Conservation (phyloP, 2,329 filamentous ascomycete species). For the Apiospora marii region DNA sequence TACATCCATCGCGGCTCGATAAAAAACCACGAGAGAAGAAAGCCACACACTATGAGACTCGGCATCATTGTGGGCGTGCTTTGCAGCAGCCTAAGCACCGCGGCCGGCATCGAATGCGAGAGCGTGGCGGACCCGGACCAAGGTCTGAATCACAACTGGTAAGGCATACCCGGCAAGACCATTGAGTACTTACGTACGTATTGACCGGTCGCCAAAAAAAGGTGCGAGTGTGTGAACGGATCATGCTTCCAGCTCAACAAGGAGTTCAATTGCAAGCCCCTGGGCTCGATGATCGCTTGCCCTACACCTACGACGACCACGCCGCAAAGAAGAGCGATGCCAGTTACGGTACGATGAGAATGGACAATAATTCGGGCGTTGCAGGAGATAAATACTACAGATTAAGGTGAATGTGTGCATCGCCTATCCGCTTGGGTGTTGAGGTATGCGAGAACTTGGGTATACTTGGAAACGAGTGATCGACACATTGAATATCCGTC, state of each 20-base stretch:
- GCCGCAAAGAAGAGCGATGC: not conserved
- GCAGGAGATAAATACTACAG: not conserved
- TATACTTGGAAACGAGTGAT: too few relatives aligned
- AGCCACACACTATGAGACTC: not conserved
- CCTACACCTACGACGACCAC: not conserved
- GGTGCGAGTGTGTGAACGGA: constrained; percentile 1
- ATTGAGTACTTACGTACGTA: not conserved
- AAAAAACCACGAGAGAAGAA: not conserved
- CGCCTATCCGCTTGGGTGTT: not conserved
- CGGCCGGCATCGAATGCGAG: not conserved
- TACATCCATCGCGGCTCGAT: not conserved
- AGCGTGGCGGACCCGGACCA: not conserved
- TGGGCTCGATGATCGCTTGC: not conserved
- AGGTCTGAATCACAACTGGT: constrained; percentile 1
- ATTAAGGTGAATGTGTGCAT: not conserved
- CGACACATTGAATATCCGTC: too few relatives aligned
- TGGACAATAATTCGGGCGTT: not conserved
- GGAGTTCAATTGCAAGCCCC: constrained; percentile 8
- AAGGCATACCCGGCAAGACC: not conserved
- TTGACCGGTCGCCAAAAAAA: not conserved
- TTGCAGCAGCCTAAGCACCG: not conserved
- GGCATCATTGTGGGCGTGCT: not conserved
- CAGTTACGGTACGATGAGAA: not conserved
- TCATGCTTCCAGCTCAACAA: constrained; percentile 7
- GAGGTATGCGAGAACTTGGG: too few relatives aligned